These are phyloP conservation scores for Tylopilus felleus DNA, from an alignment of 768 basidiomycete species.

Conservation along the genomic window DNA sequence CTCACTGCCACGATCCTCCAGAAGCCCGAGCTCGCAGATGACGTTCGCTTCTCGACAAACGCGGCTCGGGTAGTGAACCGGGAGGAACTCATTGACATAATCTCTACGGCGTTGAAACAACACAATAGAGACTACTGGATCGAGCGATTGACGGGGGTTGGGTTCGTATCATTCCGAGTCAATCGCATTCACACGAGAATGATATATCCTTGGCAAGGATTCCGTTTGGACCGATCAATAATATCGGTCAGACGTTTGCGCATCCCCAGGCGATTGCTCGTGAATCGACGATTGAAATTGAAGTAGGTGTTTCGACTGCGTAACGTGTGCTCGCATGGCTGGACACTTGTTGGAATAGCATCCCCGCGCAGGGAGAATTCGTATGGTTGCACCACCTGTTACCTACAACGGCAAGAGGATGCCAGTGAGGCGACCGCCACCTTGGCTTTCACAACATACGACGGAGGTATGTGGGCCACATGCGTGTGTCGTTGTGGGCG, in stretches of 20 bases:
- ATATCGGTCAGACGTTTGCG: conserved; percentile 82
- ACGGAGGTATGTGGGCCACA: conserved; percentile 48
- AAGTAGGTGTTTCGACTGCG: conserved; percentile 50
- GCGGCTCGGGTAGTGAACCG: conserved; percentile 74
- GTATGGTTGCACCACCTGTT: conserved; percentile 78
- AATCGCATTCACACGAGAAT: conserved; percentile 6
- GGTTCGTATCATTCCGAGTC: conserved; percentile 45
- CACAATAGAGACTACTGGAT: conserved; percentile 73
- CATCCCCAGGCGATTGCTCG: conserved; percentile 85
- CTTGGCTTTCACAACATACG: conserved; percentile 86
- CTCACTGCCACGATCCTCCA: conserved; percentile 63
- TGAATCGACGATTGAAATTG: conserved; percentile 68
- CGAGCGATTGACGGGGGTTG: conserved; percentile 66
- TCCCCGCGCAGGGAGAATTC: conserved; percentile 70
- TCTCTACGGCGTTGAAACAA: conserved; percentile 57
- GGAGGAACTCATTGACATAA: conserved; percentile 60
- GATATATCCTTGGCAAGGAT: conserved; percentile 44
- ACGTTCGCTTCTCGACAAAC: conserved; percentile 72
- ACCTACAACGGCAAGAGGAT: conserved; percentile 78
- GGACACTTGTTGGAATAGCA: conserved; percentile 43
- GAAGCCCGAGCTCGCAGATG: conserved; percentile 52
- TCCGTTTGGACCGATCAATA: conserved; percentile 90
- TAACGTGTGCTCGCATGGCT: conserved; percentile 18
- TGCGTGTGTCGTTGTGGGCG: background rate
- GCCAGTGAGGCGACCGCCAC: conserved; percentile 71